Conservation (phyloP, 768 basidiomycete species). For the Pleurotus citrinopileatus region DNA sequence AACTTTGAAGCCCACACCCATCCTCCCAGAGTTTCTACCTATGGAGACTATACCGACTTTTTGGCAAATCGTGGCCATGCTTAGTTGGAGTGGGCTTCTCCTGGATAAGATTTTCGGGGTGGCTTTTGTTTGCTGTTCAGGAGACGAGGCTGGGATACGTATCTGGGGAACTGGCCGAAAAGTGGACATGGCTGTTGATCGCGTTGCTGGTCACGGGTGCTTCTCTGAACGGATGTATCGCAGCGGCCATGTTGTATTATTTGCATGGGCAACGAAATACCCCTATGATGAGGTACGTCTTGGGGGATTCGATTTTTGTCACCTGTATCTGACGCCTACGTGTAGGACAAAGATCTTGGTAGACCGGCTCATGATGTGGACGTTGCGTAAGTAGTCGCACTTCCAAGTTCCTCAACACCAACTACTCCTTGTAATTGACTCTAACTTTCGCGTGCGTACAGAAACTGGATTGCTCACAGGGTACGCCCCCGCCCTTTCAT, state of each 20-base stretch:
- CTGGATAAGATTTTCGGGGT: not conserved
- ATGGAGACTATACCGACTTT: not conserved
- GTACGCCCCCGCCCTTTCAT: too few species aligned
- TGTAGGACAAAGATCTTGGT: not conserved
- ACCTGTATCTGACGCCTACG: not conserved
- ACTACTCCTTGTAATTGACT: too few species aligned
- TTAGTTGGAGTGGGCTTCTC: not conserved
- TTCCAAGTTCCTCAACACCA: not conserved
- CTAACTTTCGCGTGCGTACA: not conserved
- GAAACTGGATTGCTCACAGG: not conserved
- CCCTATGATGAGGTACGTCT: not conserved
- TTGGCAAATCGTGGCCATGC: not conserved
- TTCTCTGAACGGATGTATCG: not conserved
- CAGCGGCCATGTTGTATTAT: not conserved
- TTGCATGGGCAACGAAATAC: not conserved
- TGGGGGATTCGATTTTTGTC: not conserved
- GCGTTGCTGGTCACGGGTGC: not conserved
- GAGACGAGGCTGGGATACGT: not conserved
- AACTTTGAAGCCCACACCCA: not conserved
- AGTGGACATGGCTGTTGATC: conserved; percentile 1
- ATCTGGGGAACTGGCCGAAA: not conserved
- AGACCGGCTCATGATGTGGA: not conserved
- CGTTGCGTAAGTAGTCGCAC: not conserved
- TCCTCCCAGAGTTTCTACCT: not conserved
- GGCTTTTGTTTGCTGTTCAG: not conserved